These are phyloP conservation scores for Aspergillus nidulans DNA, from an alignment of 495 filamentous ascomycete species.

Conservation along the genomic window DNA sequence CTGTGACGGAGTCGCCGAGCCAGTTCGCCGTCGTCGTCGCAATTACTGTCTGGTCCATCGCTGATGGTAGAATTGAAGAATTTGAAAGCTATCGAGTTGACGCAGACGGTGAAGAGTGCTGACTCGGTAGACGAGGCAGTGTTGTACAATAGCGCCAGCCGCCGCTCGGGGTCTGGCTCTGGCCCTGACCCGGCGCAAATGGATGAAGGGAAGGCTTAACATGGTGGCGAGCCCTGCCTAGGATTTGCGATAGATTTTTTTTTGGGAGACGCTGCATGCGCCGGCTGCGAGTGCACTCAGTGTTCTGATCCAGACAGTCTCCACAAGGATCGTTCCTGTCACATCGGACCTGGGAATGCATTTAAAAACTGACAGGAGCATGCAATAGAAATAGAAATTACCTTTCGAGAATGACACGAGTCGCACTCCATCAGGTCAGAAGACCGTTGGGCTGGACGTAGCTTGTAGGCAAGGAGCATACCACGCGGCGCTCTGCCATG, in stretches of 20 bases:
- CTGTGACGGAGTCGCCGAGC: slow-evolving; percentile 5
- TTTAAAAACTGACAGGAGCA: not conserved
- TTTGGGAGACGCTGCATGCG: slow-evolving; percentile 9
- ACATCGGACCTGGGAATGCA: slow-evolving; percentile 18
- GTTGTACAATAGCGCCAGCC: slow-evolving; percentile 11
- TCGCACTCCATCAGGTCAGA: slow-evolving; percentile 16
- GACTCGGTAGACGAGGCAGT: slow-evolving; percentile 6
- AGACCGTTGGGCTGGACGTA: not conserved
- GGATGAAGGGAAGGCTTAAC: no score
- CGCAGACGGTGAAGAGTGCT: slow-evolving; percentile 17
- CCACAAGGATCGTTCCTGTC: slow-evolving; percentile 20
- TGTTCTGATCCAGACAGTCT: slow-evolving; percentile 19
- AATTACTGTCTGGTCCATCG: not conserved
- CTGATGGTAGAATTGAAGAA: slow-evolving; percentile 15
- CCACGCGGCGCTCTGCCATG: not conserved
- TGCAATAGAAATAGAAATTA: not conserved
- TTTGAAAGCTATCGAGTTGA: slow-evolving; percentile 19
- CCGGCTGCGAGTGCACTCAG: slow-evolving; percentile 7
- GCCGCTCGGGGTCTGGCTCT: not conserved
- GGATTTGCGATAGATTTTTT: not conserved
- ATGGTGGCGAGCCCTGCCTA: not conserved
- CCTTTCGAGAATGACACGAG: slow-evolving; percentile 22
- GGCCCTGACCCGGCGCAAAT: not conserved
- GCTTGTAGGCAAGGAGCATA: not conserved
- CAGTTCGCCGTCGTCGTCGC: slow-evolving; percentile 10